Evolutionary conservation across 306 rosid genomes (phyloP).

Genomic region (Arachis stenosperma): DNA sequence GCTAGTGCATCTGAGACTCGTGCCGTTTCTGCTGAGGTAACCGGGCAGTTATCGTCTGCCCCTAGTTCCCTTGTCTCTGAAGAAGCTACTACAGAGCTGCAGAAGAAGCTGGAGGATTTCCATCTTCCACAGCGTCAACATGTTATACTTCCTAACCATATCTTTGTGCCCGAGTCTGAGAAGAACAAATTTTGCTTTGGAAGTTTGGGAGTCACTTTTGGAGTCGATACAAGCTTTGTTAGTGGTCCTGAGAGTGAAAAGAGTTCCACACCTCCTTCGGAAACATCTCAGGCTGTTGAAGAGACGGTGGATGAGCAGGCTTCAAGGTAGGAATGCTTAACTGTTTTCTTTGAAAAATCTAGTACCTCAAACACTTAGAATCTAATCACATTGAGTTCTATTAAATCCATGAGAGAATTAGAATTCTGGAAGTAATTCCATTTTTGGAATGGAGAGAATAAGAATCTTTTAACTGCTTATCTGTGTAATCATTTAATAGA

Average conservation of each 20-base stretch:
- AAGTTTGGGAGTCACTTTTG: conserved; percentile 85
- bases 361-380: conserved; percentile 7
- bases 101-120: conserved; percentile 73
- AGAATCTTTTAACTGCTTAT: not conserved
- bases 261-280: conserved; percentile 74
- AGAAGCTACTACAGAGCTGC: conserved; percentile 69
- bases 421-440: not conserved
- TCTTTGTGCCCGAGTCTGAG: conserved; percentile 94
- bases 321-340: conserved; percentile 63
- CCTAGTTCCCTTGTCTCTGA: conserved; percentile 61
- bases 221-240: conserved; percentile 50
- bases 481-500: not conserved
- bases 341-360: conserved; percentile 20
- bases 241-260: conserved; percentile 64
- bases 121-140: conserved; percentile 74
- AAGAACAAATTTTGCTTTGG: conserved; percentile 89
- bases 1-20: conserved; percentile 61
- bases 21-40: conserved; percentile 46
- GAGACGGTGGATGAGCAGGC: conserved; percentile 67
- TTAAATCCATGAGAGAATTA: conserved; percentile 25
- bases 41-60: conserved; percentile 50
- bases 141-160: conserved; percentile 93
- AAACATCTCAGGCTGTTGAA: conserved; percentile 70
- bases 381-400: conserved; percentile 10
- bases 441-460: conserved; percentile 16